Evolutionary conservation across 2,329 filamentous ascomycete genomes (phyloP), one percentile per base, ranked within the genome.

Genomic region (Diaporthe capsici): DNA sequence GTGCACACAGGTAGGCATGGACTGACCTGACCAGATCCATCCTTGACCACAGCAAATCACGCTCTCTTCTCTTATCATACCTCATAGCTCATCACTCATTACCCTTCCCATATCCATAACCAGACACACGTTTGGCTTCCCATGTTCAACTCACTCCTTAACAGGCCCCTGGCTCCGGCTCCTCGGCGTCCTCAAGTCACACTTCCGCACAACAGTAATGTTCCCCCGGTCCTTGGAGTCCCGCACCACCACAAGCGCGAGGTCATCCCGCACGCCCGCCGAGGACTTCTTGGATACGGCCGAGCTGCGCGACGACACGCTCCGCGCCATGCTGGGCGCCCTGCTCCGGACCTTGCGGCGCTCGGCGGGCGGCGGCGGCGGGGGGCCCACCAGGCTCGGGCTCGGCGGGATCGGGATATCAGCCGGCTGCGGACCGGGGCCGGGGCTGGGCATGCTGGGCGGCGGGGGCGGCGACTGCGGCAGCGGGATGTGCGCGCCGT

Each of bases 241-340:
- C 6, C 76, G 72, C 13, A 77, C 76, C 34, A 77, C 57, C 49
- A 77, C 76, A 4, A 77, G 76, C 42, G 73, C 75, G 8, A 76
- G 70, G 42, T 77, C 76, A n/a, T 77, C 75, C 65, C 65, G 34
- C 34, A 70, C 65, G 2, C 65, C 65, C 0, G 47, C 47, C 4
- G 65, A 28, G 22, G 47, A 55, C 68, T 71, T 63, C 71, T 72
- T 15, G 12, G 73, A 53, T 20, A 65, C 34, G 4, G 75, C 61
- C 63, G 76, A 73, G 15, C 70, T 51, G 47, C 76, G 71, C 63
- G 76, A 77, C 39, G 76, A 77, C 39, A 75, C 65, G 39, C 76
- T 77, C 22, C 76, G 42, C 47, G 70, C 71, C 73, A 77, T 77
- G 39, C 73, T 75, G 13, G 76, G 76, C 70, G 76, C 76, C 49